Percentiles rank a stretch among this genome's conserved stretches.
phyloP scores from a whole-genome alignment of 2,329 filamentous ascomycete genomes.

The Emmonsiellopsis sp. region DNA sequence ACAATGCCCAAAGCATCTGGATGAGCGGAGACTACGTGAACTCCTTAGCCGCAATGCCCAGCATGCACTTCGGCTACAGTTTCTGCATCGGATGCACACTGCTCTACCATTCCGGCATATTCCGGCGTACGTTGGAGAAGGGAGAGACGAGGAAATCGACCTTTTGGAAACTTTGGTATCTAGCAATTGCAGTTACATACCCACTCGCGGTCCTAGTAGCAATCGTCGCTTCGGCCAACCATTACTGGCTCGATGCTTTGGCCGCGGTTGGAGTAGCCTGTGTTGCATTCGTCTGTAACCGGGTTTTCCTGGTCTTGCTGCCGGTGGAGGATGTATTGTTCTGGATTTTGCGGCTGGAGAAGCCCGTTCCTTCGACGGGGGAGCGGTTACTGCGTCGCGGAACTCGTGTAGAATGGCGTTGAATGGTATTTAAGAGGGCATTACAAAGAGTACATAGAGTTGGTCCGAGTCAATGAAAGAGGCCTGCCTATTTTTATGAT shows the following conservation, averaged over 20 bases:
- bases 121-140: slow-evolving; percentile 34
- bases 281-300: slow-evolving; percentile 41
- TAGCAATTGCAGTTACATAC: slow-evolving; percentile 40
- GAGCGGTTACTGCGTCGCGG: slow-evolving; percentile 19
- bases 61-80: slow-evolving; percentile 49
- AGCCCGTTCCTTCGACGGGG: slow-evolving; percentile 45
- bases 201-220: slow-evolving; percentile 41
- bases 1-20: slow-evolving; percentile 45
- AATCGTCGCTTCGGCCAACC: slow-evolving; percentile 52
- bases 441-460: no score
- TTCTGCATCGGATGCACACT: slow-evolving; percentile 48
- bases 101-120: slow-evolving; percentile 44
- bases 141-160: slow-evolving; percentile 33
- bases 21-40: slow-evolving; percentile 51
- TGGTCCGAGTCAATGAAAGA: no score
- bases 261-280: slow-evolving; percentile 42
- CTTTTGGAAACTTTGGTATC: slow-evolving; percentile 36
- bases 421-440: no score
- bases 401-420: neutral
- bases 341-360: slow-evolving; percentile 42
- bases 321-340: slow-evolving; percentile 44
- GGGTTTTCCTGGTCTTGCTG: slow-evolving; percentile 42
- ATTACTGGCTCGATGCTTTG: slow-evolving; percentile 49
- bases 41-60: slow-evolving; percentile 50
- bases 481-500: no score